phyloP scores from a whole-genome alignment of 768 basidiomycete genomes.

The Agaricus sinodeliciosus region DNA sequence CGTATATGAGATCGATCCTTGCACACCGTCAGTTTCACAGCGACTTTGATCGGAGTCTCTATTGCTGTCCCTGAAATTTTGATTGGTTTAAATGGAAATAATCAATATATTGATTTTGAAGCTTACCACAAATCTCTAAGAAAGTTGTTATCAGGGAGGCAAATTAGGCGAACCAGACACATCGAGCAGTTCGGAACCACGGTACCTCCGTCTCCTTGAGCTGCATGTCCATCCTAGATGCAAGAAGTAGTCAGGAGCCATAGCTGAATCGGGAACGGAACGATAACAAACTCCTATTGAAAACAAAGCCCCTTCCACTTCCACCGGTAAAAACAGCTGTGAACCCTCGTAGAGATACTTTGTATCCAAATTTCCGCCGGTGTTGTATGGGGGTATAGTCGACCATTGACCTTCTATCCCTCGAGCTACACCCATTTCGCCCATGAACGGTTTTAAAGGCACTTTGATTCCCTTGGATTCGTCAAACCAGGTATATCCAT shows the following conservation, averaged over 20 bases:
- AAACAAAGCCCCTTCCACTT: slow-evolving; percentile 55
- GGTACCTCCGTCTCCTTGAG: slow-evolving; percentile 61
- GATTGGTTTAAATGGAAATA: neutral
- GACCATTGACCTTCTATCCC: slow-evolving; percentile 45
- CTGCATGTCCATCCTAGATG: slow-evolving; percentile 57
- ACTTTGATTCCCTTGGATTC: slow-evolving; percentile 39
- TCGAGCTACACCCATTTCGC: slow-evolving; percentile 59
- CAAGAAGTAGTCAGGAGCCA: neutral
- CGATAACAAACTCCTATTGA: slow-evolving; percentile 44
- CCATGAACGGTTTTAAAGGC: slow-evolving; percentile 51
- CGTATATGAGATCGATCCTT: slow-evolving; percentile 53
- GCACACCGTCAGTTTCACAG: slow-evolving; percentile 46
- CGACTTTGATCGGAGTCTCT: slow-evolving; percentile 54
- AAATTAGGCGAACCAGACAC: no score
- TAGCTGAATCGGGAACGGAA: neutral
- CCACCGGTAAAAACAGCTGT: slow-evolving; percentile 51
- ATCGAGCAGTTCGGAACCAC: slow-evolving; percentile 12
- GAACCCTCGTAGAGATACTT: slow-evolving; percentile 47
- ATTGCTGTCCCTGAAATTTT: slow-evolving; percentile 46
- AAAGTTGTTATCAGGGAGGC: slow-evolving; percentile 36
- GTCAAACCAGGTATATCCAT: slow-evolving; percentile 42
- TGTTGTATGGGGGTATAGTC: slow-evolving; percentile 56
- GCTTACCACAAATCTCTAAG: slow-evolving; percentile 55
- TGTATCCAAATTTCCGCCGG: slow-evolving; percentile 59
- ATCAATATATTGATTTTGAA: neutral